Percentiles rank a stretch among this genome's conserved stretches.
These are phyloP conservation scores for Sporisorium iseilematis-ciliati DNA, from an alignment of 1,284 basidiomycete species.

Conservation along the genomic window DNA sequence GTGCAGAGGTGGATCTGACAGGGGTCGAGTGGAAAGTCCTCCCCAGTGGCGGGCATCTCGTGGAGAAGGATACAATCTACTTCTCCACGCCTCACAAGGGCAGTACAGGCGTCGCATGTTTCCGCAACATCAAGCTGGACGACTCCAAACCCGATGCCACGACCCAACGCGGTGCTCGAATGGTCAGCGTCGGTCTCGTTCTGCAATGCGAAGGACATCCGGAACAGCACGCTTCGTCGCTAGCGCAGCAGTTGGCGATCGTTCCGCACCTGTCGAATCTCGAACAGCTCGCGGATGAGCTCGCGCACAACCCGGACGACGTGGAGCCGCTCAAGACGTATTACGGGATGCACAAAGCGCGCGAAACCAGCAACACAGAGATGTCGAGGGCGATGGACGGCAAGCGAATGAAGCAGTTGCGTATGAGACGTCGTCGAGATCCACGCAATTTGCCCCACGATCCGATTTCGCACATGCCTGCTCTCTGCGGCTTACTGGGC, in stretches of 20 bases:
- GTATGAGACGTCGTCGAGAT: constrained; percentile 43
- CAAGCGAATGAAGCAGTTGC: constrained; percentile 44
- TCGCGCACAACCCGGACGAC: constrained; percentile 29
- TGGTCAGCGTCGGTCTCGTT: constrained; percentile 52
- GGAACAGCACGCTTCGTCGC: constrained; percentile 19
- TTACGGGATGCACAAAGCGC: constrained; percentile 31
- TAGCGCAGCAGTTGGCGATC: constrained; percentile 50
- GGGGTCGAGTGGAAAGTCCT: constrained; percentile 62
- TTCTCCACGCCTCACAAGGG: constrained; percentile 30
- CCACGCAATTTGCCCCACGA: constrained; percentile 40
- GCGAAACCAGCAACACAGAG: not conserved
- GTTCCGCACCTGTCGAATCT: constrained; percentile 48
- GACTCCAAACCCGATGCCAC: constrained; percentile 13
- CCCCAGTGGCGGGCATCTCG: constrained; percentile 55
- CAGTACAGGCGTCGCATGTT: constrained; percentile 51
- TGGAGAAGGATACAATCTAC: constrained; percentile 55
- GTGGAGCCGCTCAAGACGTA: constrained; percentile 19
- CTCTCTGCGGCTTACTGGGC: constrained; percentile 52
- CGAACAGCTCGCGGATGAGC: constrained; percentile 38
- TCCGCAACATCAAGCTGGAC: constrained; percentile 51
- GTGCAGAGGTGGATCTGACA: constrained; percentile 18
- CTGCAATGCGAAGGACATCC: constrained; percentile 30
- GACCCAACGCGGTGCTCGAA: constrained; percentile 52
- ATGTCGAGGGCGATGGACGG: constrained; percentile 11
- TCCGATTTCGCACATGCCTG: constrained; percentile 55